Conservation (phyloP, 1,284 basidiomycete genomes). For the Exobasidium rhododendri region DNA sequence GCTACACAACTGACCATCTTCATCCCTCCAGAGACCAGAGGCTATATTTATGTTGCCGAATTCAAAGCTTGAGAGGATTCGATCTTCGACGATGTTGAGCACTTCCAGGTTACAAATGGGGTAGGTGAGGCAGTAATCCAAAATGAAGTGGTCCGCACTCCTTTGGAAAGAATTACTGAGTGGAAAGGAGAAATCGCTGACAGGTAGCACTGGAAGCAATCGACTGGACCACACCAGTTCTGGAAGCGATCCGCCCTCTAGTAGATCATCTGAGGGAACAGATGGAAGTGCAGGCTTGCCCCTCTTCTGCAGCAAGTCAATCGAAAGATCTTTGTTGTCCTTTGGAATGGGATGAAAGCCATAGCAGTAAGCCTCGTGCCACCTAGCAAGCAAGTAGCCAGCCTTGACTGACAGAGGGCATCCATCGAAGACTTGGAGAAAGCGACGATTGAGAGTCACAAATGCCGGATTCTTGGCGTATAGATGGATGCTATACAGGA, state of each 20-base stretch:
- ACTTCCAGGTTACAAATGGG: conserved; percentile 9
- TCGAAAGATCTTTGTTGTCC: not conserved
- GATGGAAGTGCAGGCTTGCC: not conserved
- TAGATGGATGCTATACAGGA: conserved; percentile 8
- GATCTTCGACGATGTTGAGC: not conserved
- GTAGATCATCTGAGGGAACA: not conserved
- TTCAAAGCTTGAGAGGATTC: not conserved
- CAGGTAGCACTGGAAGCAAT: conserved; percentile 6
- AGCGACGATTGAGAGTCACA: not conserved
- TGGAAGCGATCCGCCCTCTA: not conserved
- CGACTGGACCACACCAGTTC: conserved; percentile 3
- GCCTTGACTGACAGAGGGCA: not conserved
- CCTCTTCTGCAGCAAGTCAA: not conserved
- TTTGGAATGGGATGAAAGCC: not conserved
- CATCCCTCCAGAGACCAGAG: conserved; percentile 5
- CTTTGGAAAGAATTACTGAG: conserved; percentile 7
- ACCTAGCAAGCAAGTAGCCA: conserved; percentile 6
- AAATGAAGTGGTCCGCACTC: conserved; percentile 14
- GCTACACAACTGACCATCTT: not conserved
- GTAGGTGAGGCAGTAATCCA: conserved; percentile 16
- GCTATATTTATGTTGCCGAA: conserved; percentile 6
- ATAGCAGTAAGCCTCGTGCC: conserved; percentile 14
- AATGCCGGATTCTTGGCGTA: conserved; percentile 12
- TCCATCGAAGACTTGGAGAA: not conserved
- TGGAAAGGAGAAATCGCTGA: conserved; percentile 5